Evolutionary conservation across 2,329 filamentous ascomycete species (phyloP), one percentile per base, ranked within the genome.

Genomic region (Colletotrichum gloeosporioides): DNA sequence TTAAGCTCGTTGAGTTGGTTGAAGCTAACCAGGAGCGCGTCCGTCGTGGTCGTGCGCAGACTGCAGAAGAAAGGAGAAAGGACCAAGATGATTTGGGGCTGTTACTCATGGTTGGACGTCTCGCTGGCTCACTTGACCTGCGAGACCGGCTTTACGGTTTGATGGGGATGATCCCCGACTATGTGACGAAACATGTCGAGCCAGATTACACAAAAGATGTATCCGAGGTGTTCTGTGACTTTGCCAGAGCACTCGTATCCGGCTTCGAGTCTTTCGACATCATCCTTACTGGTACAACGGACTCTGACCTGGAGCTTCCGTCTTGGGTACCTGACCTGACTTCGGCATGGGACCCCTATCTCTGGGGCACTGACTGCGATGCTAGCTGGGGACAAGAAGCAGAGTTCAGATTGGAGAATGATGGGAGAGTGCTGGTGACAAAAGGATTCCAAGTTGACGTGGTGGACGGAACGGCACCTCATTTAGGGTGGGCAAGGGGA

Each of bases 271-370:
- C 71, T 7, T 73, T 73, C 10, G 66, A 73, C 22, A 70, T 73
- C n/a, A 39, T 64, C 1, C 71, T 73, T 13, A 73, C 71, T 18
- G 71, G 71, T 6, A 70, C 71, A 13, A 31, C 39, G 22, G 57
- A 73, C 22, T 73, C 71, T 6, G 69, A 39, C 3, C 71, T 73
- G 9, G 53, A 39, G 4, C 57, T 73, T 15, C 57, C 71, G 18
- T 55, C 66, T n/a, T 73, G 71, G 71, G 71, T 70, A 15, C 71
- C 71, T 29, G 71, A 73, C 36, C 27, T 73, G 31, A 73, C 71
- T 25, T 73, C 71, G 8, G 39, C 36, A 8, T 70, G 71, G 71
- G 71, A 74, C 29, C 66, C 71, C 25, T 74, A 74, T 27, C 66
- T 71, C 27, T 74, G 71, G 71, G 71, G 71, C 4, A 57, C 71